Evolutionary conservation across 139 green algal genomes (phyloP).

Genomic region (Diplosphaera chodatii): DNA sequence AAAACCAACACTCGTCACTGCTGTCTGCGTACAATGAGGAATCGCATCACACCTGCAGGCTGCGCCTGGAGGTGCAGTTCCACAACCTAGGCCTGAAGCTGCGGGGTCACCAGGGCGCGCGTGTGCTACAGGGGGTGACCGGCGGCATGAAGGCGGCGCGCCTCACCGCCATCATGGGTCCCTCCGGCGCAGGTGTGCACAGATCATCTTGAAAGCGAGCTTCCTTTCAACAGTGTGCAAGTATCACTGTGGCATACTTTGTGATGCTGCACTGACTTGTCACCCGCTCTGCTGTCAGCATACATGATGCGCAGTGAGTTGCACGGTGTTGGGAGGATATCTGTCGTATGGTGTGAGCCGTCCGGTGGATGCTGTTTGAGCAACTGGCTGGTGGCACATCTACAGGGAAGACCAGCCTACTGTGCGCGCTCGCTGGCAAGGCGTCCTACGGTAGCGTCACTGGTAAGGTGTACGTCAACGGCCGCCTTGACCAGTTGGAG

Average conservation of each 20-base stretch:
- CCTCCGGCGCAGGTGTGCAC: conserved; percentile 19
- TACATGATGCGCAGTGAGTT: no score
- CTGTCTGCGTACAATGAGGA: no score
- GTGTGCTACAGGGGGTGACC: conserved; percentile 37
- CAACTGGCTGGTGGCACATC: no score
- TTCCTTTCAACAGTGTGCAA: no score
- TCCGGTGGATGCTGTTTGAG: no score
- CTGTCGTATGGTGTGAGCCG: no score
- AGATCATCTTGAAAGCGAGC: no score
- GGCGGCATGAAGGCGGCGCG: conserved; percentile 9
- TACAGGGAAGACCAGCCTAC: conserved; percentile 50
- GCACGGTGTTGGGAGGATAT: no score
- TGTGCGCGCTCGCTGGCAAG: conserved; percentile 44
- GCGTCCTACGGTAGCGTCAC: conserved; percentile 33
- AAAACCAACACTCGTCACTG: not conserved
- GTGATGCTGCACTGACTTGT: no score
- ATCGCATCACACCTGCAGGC: no score
- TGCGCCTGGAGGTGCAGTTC: conserved; percentile 34
- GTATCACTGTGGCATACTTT: no score
- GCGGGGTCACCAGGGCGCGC: conserved; percentile 14
- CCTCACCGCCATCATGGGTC: conserved; percentile 55
- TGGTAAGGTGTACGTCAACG: conserved; percentile 55
- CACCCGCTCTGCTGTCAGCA: no score
- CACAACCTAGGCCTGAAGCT: conserved; percentile 33
- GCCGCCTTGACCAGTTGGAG: conserved; percentile 20